phyloP scores from a whole-genome alignment of 495 filamentous ascomycete genomes.

The Jackrogersella minutella region DNA sequence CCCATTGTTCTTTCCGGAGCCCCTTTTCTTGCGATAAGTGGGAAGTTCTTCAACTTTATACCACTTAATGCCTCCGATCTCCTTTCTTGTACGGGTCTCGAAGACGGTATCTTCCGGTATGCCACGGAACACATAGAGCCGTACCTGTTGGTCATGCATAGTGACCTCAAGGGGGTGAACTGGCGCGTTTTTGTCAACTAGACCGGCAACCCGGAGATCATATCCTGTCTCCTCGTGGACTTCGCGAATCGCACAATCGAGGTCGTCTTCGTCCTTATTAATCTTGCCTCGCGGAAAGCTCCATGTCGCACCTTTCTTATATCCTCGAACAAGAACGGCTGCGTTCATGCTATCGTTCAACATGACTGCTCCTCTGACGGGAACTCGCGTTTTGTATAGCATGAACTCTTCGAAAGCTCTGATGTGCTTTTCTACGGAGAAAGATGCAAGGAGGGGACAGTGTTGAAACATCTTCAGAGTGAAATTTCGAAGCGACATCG shows the following conservation, averaged over 20 bases:
- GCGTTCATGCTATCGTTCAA: slow-evolving; percentile 91
- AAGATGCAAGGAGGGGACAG: slow-evolving; percentile 84
- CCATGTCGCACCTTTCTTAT: slow-evolving; percentile 96
- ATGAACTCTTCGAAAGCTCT: slow-evolving; percentile 89
- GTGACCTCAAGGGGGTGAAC: slow-evolving; percentile 83
- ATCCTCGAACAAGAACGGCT: slow-evolving; percentile 91
- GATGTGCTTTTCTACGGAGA: slow-evolving; percentile 77
- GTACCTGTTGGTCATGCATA: slow-evolving; percentile 91
- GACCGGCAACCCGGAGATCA: slow-evolving; percentile 74
- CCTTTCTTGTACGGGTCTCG: slow-evolving; percentile 89
- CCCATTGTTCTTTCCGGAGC: slow-evolving; percentile 62
- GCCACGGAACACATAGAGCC: slow-evolving; percentile 87
- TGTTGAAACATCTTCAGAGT: slow-evolving; percentile 89
- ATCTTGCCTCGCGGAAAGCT: slow-evolving; percentile 97
- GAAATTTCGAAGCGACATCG: slow-evolving; percentile 82
- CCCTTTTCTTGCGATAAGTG: slow-evolving; percentile 71
- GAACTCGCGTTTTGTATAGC: slow-evolving; percentile 90
- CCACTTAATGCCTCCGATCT: slow-evolving; percentile 97
- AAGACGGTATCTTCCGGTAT: slow-evolving; percentile 87
- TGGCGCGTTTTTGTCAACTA: slow-evolving; percentile 72
- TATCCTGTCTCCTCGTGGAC: slow-evolving; percentile 96
- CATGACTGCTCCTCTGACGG: slow-evolving; percentile 92
- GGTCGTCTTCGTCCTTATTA: slow-evolving; percentile 91
- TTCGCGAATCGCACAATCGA: slow-evolving; percentile 91
- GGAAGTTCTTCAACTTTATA: slow-evolving; percentile 88